Evolutionary conservation across 2,329 filamentous ascomycete species (phyloP).

Genomic region (Scolecobasidium constrictum): DNA sequence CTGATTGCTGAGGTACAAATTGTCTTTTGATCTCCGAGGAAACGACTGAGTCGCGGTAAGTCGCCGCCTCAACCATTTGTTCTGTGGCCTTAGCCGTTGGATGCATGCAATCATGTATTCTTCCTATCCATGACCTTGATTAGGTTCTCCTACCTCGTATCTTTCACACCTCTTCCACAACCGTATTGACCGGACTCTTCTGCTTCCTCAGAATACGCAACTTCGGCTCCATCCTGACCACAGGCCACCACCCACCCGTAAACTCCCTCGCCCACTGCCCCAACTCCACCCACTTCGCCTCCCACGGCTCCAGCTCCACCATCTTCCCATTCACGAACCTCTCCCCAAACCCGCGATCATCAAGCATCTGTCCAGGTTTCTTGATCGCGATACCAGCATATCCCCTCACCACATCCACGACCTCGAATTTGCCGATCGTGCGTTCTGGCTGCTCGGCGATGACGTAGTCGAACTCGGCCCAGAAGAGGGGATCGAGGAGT

Average conservation of each 20-base stretch:
- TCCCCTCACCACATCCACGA: constrained; percentile 37
- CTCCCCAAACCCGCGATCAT: background rate
- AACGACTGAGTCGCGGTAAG: too few species aligned
- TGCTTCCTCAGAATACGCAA: constrained; percentile 38
- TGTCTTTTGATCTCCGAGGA: too few species aligned
- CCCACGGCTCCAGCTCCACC: background rate
- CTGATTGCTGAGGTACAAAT: too few species aligned
- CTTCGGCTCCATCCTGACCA: constrained; percentile 42
- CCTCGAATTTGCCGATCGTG: constrained; percentile 41
- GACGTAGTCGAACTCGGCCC: constrained; percentile 48
- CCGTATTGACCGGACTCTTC: constrained; percentile 2
- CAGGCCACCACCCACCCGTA: constrained; percentile 44
- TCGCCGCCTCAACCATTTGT: too few species aligned
- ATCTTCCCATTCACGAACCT: constrained; percentile 23
- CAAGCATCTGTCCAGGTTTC: constrained; percentile 25
- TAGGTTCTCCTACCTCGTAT: too few species aligned
- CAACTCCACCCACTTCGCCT: constrained; percentile 18
- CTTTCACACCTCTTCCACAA: too few species aligned
- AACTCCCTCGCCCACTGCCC: constrained; percentile 17
- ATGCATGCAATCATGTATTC: too few species aligned
- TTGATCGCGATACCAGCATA: constrained; percentile 41
- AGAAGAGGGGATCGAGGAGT: constrained; percentile 42
- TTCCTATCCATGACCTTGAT: too few species aligned
- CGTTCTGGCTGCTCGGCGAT: constrained; percentile 40
- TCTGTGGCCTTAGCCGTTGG: too few species aligned